Conservation (phyloP, 306 rosid species). For the Myrica gale region DNA sequence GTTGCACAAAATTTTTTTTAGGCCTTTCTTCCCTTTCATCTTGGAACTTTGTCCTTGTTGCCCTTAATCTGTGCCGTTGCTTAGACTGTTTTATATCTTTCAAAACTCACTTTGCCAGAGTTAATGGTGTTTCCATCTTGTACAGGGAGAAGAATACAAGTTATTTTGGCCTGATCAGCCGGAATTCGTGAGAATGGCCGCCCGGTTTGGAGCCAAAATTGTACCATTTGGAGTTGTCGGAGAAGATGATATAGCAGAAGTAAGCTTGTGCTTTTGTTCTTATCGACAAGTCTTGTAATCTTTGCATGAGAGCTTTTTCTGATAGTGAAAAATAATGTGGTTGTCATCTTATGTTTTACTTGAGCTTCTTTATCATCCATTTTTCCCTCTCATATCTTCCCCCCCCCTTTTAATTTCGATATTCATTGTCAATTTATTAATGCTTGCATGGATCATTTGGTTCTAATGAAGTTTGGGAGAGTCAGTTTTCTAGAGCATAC, state of each 20-base stretch:
- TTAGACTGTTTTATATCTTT: background rate
- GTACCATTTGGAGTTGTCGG: conserved; percentile 97
- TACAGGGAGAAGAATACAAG: conserved; percentile 85
- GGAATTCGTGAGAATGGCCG: conserved; percentile 97
- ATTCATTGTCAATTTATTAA: background rate
- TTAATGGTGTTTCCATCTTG: conserved; percentile 25
- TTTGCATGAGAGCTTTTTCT: background rate
- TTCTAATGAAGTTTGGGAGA: background rate
- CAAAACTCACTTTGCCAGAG: conserved; percentile 9
- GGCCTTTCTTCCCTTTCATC: background rate
- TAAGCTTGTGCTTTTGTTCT: conserved; percentile 39
- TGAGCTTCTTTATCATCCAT: background rate
- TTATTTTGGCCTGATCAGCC: conserved; percentile 81
- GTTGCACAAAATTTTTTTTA: background rate
- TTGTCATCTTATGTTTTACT: background rate
- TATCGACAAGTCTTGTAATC: conserved; percentile 1
- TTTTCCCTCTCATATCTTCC: background rate
- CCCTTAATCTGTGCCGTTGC: background rate
- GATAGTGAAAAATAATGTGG: background rate
- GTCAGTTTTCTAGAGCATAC: background rate
- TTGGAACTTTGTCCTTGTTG: too few species aligned
- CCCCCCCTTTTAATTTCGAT: background rate
- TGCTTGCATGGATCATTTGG: background rate
- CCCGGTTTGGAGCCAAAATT: conserved; percentile 85
- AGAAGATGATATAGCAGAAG: conserved; percentile 78